Evolutionary conservation across 108 stramenopile species (phyloP).

Genomic region (Nannochloropsis salina): DNA sequence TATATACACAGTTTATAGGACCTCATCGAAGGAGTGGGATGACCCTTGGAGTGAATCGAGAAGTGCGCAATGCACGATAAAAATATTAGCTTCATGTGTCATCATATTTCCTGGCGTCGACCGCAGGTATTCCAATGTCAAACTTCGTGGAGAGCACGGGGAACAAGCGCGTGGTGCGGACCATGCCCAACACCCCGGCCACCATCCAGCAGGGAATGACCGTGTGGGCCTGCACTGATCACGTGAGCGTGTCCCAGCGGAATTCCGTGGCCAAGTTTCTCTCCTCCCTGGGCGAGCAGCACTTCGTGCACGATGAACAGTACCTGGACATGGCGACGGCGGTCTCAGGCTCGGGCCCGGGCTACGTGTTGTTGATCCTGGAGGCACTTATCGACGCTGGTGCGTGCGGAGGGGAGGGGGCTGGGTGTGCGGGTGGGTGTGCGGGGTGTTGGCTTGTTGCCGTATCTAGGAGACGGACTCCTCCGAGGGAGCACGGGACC

Average conservation of each 20-base stretch:
- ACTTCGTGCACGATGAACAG: constrained; percentile 74
- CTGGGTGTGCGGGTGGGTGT: background rate
- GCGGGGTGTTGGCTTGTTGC: too few relatives aligned
- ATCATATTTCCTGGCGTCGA: too few relatives aligned
- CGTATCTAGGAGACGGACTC: too few relatives aligned
- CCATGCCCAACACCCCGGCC: constrained; percentile 92
- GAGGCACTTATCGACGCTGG: constrained; percentile 89
- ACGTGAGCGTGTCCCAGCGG: constrained; percentile 68
- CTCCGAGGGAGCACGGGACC: background rate
- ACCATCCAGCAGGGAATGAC: constrained; percentile 51
- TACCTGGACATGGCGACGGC: constrained; percentile 83
- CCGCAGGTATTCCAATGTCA: background rate
- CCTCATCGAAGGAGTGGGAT: too few relatives aligned
- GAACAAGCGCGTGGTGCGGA: constrained; percentile 59
- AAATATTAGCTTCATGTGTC: too few relatives aligned
- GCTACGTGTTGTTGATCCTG: constrained; percentile 82
- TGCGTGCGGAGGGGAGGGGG: constrained; percentile 54
- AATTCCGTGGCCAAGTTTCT: constrained; percentile 23
- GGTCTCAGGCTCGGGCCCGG: constrained; percentile 79
- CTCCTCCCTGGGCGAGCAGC: constrained; percentile 29
- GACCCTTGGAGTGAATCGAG: too few relatives aligned
- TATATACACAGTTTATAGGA: too few relatives aligned
- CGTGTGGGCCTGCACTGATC: constrained; percentile 49
- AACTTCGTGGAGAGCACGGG: background rate
- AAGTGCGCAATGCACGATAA: too few relatives aligned